These are phyloP conservation scores for Trichoderma endophyticum DNA, from an alignment of 2,329 filamentous ascomycete species.

Conservation along the genomic window DNA sequence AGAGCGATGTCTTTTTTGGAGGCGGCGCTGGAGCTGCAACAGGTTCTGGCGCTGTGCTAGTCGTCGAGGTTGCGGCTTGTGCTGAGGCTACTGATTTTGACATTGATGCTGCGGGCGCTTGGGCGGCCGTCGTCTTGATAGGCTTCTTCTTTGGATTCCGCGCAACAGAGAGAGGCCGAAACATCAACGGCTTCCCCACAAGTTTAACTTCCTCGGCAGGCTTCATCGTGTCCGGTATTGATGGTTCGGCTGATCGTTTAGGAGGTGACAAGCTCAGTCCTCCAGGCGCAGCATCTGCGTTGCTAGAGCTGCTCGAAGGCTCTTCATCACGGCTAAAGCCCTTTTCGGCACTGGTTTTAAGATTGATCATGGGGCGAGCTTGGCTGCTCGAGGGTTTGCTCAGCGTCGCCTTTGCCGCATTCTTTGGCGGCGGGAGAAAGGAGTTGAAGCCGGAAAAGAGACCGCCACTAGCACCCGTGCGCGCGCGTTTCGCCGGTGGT, in stretches of 20 bases:
- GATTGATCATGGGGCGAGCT: slow-evolving; percentile 47
- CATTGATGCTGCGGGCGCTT: slow-evolving; percentile 13
- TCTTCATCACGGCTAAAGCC: slow-evolving; percentile 66
- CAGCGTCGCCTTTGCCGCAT: slow-evolving; percentile 36
- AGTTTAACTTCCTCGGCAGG: slow-evolving; percentile 63
- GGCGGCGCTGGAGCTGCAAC: slow-evolving; percentile 26
- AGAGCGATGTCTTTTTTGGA: slow-evolving; percentile 63
- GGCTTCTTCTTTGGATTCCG: slow-evolving; percentile 67
- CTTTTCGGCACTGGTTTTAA: slow-evolving; percentile 81
- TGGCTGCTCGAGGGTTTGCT: slow-evolving; percentile 26
- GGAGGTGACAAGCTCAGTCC: slow-evolving; percentile 41
- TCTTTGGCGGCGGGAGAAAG: slow-evolving; percentile 81
- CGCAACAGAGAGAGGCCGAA: slow-evolving; percentile 82
- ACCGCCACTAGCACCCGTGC: slow-evolving; percentile 52
- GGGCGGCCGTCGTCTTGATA: slow-evolving; percentile 24
- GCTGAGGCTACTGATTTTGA: slow-evolving; percentile 3
- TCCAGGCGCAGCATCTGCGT: slow-evolving; percentile 22
- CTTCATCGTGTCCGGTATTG: slow-evolving; percentile 55
- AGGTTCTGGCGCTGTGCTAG: slow-evolving; percentile 22
- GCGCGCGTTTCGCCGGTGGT: slow-evolving; percentile 67
- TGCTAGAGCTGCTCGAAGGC: slow-evolving; percentile 21
- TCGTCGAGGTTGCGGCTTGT: slow-evolving; percentile 2
- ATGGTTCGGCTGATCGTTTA: slow-evolving; percentile 41
- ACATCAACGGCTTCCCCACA: slow-evolving; percentile 78
- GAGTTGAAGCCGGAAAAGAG: slow-evolving; percentile 81